These are phyloP conservation scores for Caloboletus inedulis DNA, from an alignment of 1,284 basidiomycete species.

Conservation along the genomic window DNA sequence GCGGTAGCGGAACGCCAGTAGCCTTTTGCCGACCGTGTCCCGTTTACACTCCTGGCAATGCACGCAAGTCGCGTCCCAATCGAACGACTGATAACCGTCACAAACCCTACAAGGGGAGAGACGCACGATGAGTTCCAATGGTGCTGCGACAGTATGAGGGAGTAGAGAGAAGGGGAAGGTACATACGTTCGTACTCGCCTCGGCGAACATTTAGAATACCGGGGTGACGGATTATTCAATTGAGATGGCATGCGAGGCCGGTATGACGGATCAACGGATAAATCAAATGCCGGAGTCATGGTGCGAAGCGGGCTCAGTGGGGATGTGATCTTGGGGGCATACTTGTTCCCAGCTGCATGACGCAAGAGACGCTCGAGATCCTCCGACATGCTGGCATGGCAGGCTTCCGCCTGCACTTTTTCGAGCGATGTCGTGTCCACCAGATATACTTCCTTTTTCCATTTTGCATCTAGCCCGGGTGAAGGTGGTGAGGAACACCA, in stretches of 20 bases:
- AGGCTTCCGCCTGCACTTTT: not conserved
- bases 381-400: constrained; percentile 9
- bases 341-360: constrained; percentile 24
- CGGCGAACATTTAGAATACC: constrained; percentile 19
- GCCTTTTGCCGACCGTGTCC: constrained; percentile 25
- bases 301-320: constrained; percentile 31
- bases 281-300: constrained; percentile 1
- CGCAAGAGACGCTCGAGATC: constrained; percentile 28
- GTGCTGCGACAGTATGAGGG: not conserved
- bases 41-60: constrained; percentile 32
- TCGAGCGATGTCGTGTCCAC: not conserved
- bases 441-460: not conserved
- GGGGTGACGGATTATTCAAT: constrained; percentile 18
- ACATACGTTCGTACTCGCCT: constrained; percentile 29
- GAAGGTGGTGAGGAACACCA: constrained; percentile 9
- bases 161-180: not conserved
- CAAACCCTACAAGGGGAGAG: constrained; percentile 18
- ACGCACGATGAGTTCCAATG: constrained; percentile 6
- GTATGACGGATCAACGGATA: constrained; percentile 22
- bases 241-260: constrained; percentile 23
- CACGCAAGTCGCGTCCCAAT: constrained; percentile 19
- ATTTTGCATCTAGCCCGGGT: constrained; percentile 3
- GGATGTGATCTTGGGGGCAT: constrained; percentile 31
- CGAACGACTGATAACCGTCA: constrained; percentile 21
- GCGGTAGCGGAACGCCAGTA: constrained; percentile 22